Base-by-base conservation (phyloP, 2,329 filamentous ascomycete genomes). In the Clonostachys chloroleuca region DNA sequence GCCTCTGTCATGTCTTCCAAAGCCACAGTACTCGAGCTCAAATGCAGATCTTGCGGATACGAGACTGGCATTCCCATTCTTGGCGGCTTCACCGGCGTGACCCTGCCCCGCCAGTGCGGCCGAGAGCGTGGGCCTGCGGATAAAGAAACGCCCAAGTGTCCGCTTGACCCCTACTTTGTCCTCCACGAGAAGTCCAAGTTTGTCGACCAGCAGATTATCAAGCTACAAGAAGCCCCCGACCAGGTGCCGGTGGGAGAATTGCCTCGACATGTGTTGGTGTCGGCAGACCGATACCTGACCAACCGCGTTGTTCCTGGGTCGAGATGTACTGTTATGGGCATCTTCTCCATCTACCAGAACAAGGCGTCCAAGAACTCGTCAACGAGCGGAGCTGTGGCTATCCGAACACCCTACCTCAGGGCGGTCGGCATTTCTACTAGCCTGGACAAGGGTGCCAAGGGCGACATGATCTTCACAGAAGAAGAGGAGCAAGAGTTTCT, bases 1-100 rank as follows among this genome's bases (percentile, higher is more conserved):
- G 94, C 94, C 42, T 96, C 92, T 1, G 95, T 95, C 16, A 86
- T 97, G 66, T 96, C 92, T 3, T 97, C 92, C 12, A 97, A 99
- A 73, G 90, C 94, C 6, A 96, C 91, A 7, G 77, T 84, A 24
- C 77, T 99, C 20, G 81, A 88, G 51, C 87, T 99, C 45, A 84
- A 95, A 67, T 99, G 94, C 72, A 83, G 91, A 53, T 91, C 84
- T 59, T 99, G 94, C 68, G 80, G 85, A 49, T 80, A 91, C 55
- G 77, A 80, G 34, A 78, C 89, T 53, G 78, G 80, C 20, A 69
- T 97, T 14, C 77, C 81, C 1, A 81, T 99, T 14, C 75, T 86
- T 3, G 90, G 91, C 42, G 94, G 94, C 34, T 97, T 99, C 65
- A 81, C 89, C 0, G 90, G 92, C 35, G 80, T 97, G 6, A 85